Evolutionary conservation across 495 filamentous ascomycete species (phyloP), one percentile per base, ranked within the genome.

Genomic region (Jackrogersella multiformis): DNA sequence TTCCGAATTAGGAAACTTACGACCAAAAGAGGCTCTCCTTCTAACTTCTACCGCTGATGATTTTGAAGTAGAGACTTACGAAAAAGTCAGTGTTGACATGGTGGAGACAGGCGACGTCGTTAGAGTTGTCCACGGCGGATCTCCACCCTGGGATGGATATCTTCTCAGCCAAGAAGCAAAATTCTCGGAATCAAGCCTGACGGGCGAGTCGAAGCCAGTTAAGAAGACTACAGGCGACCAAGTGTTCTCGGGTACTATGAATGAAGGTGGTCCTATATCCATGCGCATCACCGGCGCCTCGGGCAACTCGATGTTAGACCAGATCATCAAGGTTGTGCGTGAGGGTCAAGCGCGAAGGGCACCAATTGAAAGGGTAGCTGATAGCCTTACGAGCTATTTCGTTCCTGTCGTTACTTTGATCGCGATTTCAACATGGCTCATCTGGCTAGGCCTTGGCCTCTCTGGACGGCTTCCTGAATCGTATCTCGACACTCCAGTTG

Each of bases 311-410:
- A 53, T 53, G 49, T 12, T 53, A 24, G 32, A 53, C 30, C 49
- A 53, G 24, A 53, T 53, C 18, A 53, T 53, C 32, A 53, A 53
- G 18, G 49, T 53, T 34, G 49, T 53, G 5, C 49, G 49, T 10
- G 49, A 53, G 30, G 49, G 49, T 24, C 49, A 53, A 53, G 49
- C 49, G 10, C 28, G 49, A 38, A 30, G 49, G 2, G 49, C 49
- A 1, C 49, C 49, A 23, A 53, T 53, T 10, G 49, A 53, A 53
- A 53, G 49, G 15, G 18, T 53, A 21, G 49, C 49, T 23, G 49
- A 53, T 18, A 12, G 16, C 12, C 28, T 53, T 1, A 53, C 49
- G n/a, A 53, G 49, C 16, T 53, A 23, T 24, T 53, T 53, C 15
- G 49, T 53, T 1, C 49, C 49, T 38, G 49, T 53, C 16, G 49